Evolutionary conservation across 2,329 filamentous ascomycete genomes (phyloP).

Genomic region (Venturia oleaginea): DNA sequence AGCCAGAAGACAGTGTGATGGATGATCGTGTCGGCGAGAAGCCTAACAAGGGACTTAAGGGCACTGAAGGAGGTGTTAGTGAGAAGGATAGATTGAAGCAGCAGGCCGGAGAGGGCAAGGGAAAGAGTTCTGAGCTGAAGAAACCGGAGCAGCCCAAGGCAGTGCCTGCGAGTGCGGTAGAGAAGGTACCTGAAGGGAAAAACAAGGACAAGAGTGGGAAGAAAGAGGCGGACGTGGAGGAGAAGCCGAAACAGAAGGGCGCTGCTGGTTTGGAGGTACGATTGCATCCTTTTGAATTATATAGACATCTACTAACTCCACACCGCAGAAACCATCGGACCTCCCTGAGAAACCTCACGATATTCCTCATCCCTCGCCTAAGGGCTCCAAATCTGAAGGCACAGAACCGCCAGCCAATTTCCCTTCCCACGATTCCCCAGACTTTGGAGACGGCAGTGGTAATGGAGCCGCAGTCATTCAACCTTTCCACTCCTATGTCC

Average conservation of each 20-base stretch:
- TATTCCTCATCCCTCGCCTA: slow-evolving; percentile 59
- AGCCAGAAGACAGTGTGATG: slow-evolving; percentile 74
- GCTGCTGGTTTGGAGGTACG: slow-evolving; percentile 47
- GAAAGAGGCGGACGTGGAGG: slow-evolving; percentile 33
- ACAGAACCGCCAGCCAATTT: slow-evolving; percentile 6
- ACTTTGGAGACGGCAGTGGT: slow-evolving; percentile 35
- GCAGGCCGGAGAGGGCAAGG: slow-evolving; percentile 45
- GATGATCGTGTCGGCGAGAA: slow-evolving; percentile 65
- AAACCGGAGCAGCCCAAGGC: slow-evolving; percentile 79
- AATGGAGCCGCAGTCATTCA: slow-evolving; percentile 55
- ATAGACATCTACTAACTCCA: neutral
- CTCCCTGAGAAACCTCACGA: slow-evolving; percentile 72
- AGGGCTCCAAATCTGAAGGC: slow-evolving; percentile 45
- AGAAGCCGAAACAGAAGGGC: slow-evolving; percentile 32
- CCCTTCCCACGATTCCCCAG: slow-evolving; percentile 19
- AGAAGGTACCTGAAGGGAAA: slow-evolving; percentile 40
- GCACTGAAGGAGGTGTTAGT: slow-evolving; percentile 81
- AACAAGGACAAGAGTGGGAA: slow-evolving; percentile 23
- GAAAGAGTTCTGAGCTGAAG: slow-evolving; percentile 36
- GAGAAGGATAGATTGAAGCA: slow-evolving; percentile 72
- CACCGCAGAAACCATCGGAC: slow-evolving; percentile 64
- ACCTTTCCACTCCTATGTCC: slow-evolving; percentile 77
- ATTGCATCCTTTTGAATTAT: neutral
- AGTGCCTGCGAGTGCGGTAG: slow-evolving; percentile 72
- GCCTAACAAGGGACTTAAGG: slow-evolving; percentile 77